phyloP scores from a whole-genome alignment of 73 alveolate genomes.

The Strombidium stylifer region DNA sequence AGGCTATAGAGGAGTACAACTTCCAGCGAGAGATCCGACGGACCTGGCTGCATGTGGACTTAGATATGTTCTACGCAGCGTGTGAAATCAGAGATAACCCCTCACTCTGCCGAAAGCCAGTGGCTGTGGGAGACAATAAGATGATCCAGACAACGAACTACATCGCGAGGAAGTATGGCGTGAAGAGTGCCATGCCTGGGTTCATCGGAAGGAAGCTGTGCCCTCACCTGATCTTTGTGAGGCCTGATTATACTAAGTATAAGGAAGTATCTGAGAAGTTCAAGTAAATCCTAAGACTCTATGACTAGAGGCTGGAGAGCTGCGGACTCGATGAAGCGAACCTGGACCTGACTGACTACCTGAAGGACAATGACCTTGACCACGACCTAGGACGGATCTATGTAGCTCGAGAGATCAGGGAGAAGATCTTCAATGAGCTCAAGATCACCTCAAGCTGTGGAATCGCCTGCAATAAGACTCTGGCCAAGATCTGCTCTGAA shows the following conservation, averaged over 20 bases:
- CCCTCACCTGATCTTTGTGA: conserved; percentile 25
- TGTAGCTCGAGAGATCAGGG: conserved; percentile 65
- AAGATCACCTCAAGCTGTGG: conserved; percentile 75
- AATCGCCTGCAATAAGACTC: conserved; percentile 75
- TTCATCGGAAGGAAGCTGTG: conserved; percentile 33
- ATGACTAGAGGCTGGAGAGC: conserved; percentile 66
- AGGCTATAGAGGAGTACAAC: neutral
- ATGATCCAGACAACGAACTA: conserved; percentile 94
- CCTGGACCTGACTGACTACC: conserved; percentile 70
- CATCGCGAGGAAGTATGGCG: conserved; percentile 95
- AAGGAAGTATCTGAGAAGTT: conserved; percentile 15
- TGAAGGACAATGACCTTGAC: conserved; percentile 48
- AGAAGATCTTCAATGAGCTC: conserved; percentile 49
- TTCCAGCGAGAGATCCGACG: conserved; percentile 53
- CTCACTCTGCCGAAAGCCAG: conserved; percentile 73
- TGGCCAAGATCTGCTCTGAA: conserved; percentile 68
- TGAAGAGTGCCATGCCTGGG: conserved; percentile 74
- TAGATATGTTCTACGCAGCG: conserved; percentile 84
- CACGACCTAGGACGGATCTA: conserved; percentile 59
- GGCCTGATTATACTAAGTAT: conserved; percentile 24
- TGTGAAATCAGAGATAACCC: conserved; percentile 74
- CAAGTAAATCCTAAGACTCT: conserved; percentile 35
- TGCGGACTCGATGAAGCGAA: conserved; percentile 82
- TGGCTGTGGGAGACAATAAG: conserved; percentile 89
- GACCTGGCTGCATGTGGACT: conserved; percentile 73